phyloP scores from a whole-genome alignment of 1,284 basidiomycete species.

The Ustanciosporium gigantosporum region DNA sequence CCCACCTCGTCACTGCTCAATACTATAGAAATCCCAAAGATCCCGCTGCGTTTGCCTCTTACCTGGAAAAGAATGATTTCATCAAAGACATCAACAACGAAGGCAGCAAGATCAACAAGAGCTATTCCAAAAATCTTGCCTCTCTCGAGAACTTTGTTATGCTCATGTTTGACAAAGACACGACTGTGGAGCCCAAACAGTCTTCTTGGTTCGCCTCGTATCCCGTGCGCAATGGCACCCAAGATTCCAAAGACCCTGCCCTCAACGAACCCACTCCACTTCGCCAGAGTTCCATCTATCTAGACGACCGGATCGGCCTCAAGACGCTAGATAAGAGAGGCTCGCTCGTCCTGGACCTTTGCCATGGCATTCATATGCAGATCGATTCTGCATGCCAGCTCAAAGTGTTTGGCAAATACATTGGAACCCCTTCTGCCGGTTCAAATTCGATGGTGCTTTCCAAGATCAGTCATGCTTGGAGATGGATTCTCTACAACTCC shows the following conservation, averaged over 20 bases:
- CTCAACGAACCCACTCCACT: constrained; percentile 68
- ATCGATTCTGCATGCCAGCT: constrained; percentile 53
- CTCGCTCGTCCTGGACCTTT: constrained; percentile 56
- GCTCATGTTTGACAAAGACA: constrained; percentile 57
- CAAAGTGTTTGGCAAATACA: constrained; percentile 52
- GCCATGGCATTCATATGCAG: constrained; percentile 55
- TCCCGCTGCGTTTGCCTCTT: constrained; percentile 69
- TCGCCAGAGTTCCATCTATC: constrained; percentile 75
- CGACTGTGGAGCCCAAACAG: constrained; percentile 53
- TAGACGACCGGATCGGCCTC: constrained; percentile 86
- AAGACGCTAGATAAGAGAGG: constrained; percentile 73
- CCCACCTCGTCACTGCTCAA: constrained; percentile 71
- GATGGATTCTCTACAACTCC: constrained; percentile 33
- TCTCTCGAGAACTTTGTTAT: constrained; percentile 60
- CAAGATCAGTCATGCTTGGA: constrained; percentile 24
- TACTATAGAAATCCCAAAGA: constrained; percentile 81
- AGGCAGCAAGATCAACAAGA: constrained; percentile 29
- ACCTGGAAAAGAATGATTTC: constrained; percentile 70
- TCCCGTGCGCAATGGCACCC: constrained; percentile 33
- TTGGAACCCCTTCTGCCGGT: constrained; percentile 35
- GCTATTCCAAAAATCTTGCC: constrained; percentile 51
- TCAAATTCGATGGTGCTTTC: constrained; percentile 11
- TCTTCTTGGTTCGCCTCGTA: constrained; percentile 57
- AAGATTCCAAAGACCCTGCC: background rate
- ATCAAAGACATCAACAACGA: constrained; percentile 63